Evolutionary conservation across 1,284 basidiomycete genomes (phyloP).

Genomic region (Moniliella sp.): DNA sequence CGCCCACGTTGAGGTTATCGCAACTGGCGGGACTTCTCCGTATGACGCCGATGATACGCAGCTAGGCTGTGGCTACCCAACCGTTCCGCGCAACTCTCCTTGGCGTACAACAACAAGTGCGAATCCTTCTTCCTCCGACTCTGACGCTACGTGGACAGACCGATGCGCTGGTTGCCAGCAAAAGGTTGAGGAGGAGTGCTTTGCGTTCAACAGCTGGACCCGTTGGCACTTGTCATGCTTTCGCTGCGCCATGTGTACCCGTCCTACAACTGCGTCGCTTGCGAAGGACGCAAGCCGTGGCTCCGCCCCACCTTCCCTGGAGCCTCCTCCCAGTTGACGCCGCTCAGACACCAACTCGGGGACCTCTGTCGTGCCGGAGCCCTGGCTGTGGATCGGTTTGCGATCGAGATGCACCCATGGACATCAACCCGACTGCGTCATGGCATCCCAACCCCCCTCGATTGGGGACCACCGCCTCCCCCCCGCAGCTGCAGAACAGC

Average conservation of each 20-base stretch:
- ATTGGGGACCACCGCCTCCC: too few species aligned
- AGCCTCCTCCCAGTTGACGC: too few species aligned
- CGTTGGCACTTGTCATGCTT: constrained; percentile 89
- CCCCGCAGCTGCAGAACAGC: too few species aligned
- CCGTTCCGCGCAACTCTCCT: constrained; percentile 20
- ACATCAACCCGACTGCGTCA: not conserved
- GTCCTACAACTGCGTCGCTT: constrained; percentile 40
- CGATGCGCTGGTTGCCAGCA: constrained; percentile 67
- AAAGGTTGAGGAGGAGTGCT: constrained; percentile 91
- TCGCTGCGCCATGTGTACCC: constrained; percentile 58
- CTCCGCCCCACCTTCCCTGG: not conserved
- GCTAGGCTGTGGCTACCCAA: constrained; percentile 25
- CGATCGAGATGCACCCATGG: not conserved
- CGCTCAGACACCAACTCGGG: too few species aligned
- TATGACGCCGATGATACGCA: constrained; percentile 3
- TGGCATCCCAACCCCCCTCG: not conserved
- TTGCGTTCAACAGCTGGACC: constrained; percentile 71
- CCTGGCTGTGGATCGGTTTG: not conserved
- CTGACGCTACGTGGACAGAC: constrained; percentile 41
- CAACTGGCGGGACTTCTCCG: too few species aligned
- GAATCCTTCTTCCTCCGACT: constrained; percentile 4
- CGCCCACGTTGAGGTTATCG: constrained; percentile 57
- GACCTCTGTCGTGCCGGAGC: not conserved
- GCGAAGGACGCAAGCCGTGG: not conserved
- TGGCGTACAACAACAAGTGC: constrained; percentile 21